phyloP scores from a whole-genome alignment of 495 filamentous ascomycete genomes.

The Talaromyces trachyspermus region DNA sequence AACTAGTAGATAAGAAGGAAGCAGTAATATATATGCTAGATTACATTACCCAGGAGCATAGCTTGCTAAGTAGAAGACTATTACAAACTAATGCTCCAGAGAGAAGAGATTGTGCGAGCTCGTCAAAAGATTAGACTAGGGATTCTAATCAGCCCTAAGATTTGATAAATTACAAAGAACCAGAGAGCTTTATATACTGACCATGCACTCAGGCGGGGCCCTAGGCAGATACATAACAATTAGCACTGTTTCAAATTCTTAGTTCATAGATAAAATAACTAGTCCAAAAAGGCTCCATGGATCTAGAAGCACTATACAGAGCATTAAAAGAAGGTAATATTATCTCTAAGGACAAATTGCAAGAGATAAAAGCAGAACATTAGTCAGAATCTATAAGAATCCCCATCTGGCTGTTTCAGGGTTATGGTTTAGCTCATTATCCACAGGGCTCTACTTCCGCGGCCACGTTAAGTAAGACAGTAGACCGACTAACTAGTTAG shows the following conservation, averaged over 20 bases:
- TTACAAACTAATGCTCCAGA: not conserved
- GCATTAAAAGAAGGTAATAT: not conserved
- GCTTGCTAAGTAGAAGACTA: not conserved
- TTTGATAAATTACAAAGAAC: not conserved
- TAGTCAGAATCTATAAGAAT: no score
- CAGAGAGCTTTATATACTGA: not conserved
- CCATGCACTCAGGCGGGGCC: not conserved
- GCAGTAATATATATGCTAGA: not conserved
- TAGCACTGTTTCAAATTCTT: not conserved
- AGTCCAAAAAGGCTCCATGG: not conserved
- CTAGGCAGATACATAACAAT: not conserved
- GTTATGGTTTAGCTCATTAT: no score
- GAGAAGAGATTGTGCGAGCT: not conserved
- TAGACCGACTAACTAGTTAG: no score
- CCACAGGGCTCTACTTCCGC: no score
- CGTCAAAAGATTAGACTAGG: not conserved
- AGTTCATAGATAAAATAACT: not conserved
- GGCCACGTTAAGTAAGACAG: no score
- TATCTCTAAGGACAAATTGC: not conserved
- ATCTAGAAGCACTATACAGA: not conserved
- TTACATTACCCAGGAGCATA: not conserved
- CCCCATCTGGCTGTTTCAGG: no score
- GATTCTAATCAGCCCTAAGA: not conserved
- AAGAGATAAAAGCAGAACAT: not conserved
- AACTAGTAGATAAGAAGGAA: not conserved